Conservation (phyloP, 371 early-diverging fungal species). For the Nematocida minor region DNA sequence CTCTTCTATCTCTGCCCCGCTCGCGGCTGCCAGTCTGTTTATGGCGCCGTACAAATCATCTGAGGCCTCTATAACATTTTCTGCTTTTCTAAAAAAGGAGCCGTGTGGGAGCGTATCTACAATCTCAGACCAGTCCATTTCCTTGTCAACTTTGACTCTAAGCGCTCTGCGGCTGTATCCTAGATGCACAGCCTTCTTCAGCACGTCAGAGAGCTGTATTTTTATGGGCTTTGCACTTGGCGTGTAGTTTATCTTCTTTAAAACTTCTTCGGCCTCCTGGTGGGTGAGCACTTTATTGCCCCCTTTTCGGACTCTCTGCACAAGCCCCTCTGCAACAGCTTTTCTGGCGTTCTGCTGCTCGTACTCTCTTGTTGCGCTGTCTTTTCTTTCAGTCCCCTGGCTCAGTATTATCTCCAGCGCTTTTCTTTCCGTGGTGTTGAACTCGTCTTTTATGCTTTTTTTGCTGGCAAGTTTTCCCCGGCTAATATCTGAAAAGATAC, state of each 20-base stretch:
- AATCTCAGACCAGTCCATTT: not conserved
- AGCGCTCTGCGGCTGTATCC: conserved; percentile 55
- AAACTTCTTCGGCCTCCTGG: conserved; percentile 20
- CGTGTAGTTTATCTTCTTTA: conserved; percentile 41
- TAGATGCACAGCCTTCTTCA: conserved; percentile 50
- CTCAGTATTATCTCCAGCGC: conserved; percentile 56
- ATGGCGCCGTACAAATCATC: conserved; percentile 46
- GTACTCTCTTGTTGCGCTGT: conserved; percentile 51
- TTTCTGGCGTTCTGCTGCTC: conserved; percentile 52
- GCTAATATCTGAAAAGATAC: conserved; percentile 58
- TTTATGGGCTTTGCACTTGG: conserved; percentile 38
- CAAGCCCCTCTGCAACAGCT: conserved; percentile 52
- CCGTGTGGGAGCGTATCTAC: conserved; percentile 3
- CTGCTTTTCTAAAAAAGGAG: not conserved
- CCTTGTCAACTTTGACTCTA: conserved; percentile 17
- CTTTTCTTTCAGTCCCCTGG: conserved; percentile 58
- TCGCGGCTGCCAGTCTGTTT: conserved; percentile 4
- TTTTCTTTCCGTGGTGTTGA: not conserved
- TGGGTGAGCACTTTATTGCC: conserved; percentile 15
- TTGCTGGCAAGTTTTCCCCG: conserved; percentile 55
- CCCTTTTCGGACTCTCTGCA: conserved; percentile 37
- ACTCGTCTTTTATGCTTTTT: conserved; percentile 16
- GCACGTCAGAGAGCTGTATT: conserved; percentile 54
- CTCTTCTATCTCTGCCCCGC: not conserved
- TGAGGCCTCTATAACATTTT: conserved; percentile 2